A percentile compares a stretch with the other conserved stretches of the same genome.
phyloP scores from a whole-genome alignment of 73 alveolate species.

The Paramecium biaurelia region DNA sequence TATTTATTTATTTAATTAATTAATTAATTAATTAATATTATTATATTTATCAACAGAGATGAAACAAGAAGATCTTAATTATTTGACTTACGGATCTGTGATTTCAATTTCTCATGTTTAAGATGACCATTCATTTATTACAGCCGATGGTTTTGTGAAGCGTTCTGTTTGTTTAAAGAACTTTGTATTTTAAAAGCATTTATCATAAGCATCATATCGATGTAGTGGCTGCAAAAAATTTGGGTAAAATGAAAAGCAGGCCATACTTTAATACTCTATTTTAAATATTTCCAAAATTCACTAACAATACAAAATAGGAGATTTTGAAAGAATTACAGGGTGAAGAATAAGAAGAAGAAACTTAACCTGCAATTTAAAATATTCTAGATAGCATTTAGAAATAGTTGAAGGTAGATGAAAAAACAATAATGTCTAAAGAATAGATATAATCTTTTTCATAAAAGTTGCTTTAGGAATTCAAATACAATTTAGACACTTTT shows the following conservation, averaged over 20 bases:
- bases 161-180: conserved; percentile 45
- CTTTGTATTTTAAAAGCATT: conserved; percentile 28
- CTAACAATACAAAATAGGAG: conserved; percentile 53
- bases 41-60: neutral
- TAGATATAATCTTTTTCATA: conserved; percentile 8
- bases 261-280: conserved; percentile 47
- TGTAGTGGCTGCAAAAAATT: conserved; percentile 8
- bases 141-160: conserved; percentile 59
- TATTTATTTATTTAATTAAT: neutral
- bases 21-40: no score
- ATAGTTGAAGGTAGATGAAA: neutral
- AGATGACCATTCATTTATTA: conserved; percentile 52
- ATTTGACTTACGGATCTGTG: conserved; percentile 55
- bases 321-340: conserved; percentile 1
- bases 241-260: conserved; percentile 1
- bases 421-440: conserved; percentile 10
- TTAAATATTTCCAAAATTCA: conserved; percentile 60
- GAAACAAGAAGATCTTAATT: conserved; percentile 13
- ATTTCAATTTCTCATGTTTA: conserved; percentile 58
- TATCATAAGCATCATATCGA: conserved; percentile 44
- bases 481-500: conserved; percentile 55
- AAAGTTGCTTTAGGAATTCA: conserved; percentile 53
- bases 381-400: neutral
- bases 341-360: conserved; percentile 9
- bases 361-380: neutral